Conservation (phyloP, 768 basidiomycete species). For the Phylloporus arenicola region DNA sequence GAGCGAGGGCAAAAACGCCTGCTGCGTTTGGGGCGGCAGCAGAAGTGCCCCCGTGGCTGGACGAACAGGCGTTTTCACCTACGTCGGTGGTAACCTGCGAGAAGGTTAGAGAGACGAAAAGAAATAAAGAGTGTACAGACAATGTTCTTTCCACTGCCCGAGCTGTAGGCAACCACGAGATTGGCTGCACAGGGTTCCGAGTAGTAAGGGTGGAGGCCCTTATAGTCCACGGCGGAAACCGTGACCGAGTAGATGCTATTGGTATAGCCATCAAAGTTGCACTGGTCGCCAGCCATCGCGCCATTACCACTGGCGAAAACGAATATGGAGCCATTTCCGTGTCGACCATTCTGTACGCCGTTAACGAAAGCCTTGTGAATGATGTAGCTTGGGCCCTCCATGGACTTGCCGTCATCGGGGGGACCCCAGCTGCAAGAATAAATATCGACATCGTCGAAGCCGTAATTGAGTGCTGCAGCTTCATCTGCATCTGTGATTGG, state of each 20-base stretch:
- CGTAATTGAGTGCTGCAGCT: constrained; percentile 90
- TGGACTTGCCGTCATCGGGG: constrained; percentile 86
- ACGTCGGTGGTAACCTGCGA: constrained; percentile 89
- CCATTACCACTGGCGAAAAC: constrained; percentile 99
- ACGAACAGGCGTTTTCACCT: constrained; percentile 76
- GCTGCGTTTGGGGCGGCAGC: constrained; percentile 97
- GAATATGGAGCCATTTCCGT: constrained; percentile 86
- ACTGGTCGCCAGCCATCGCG: constrained; percentile 86
- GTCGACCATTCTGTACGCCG: constrained; percentile 85
- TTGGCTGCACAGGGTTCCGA: constrained; percentile 98
- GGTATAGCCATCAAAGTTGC: constrained; percentile 99
- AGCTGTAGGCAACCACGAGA: constrained; percentile 93
- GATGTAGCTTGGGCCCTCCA: constrained; percentile 90
- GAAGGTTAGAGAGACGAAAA: constrained; percentile 10
- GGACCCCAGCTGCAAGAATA: constrained; percentile 98
- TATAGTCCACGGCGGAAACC: constrained; percentile 90
- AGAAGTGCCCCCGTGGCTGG: constrained; percentile 89
- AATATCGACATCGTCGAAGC: constrained; percentile 86
- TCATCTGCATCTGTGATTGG: constrained; percentile 95
- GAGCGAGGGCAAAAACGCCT: constrained; percentile 86
- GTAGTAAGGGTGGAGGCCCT: constrained; percentile 92
- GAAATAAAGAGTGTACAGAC: constrained; percentile 44
- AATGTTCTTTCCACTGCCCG: constrained; percentile 89
- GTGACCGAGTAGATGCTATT: constrained; percentile 97
- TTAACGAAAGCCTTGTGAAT: constrained; percentile 93